These are phyloP conservation scores for Halophytophthora polymorphica DNA, from an alignment of 352 stramenopile species.

Conservation along the genomic window DNA sequence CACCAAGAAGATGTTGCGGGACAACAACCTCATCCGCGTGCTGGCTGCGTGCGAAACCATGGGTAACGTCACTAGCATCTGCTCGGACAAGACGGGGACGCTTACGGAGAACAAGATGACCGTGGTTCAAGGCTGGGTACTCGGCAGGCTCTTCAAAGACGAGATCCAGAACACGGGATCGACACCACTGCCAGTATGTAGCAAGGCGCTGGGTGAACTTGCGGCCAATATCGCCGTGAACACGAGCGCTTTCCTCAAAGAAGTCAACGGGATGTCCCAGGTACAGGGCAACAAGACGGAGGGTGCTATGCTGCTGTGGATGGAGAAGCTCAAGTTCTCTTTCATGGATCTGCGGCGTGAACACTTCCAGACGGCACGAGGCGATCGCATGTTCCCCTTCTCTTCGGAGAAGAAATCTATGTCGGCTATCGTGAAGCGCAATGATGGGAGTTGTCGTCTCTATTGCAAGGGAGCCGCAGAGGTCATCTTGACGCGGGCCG, in stretches of 20 bases:
- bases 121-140: constrained; percentile 89
- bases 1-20: constrained; percentile 97
- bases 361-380: constrained; percentile 46
- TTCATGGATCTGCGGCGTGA: constrained; percentile 60
- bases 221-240: constrained; percentile 65
- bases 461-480: constrained; percentile 80
- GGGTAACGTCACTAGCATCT: constrained; percentile 98
- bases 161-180: constrained; percentile 15
- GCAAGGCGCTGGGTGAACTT: constrained; percentile 39
- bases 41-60: constrained; percentile 98
- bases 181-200: constrained; percentile 31
- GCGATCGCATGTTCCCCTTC: constrained; percentile 72
- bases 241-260: constrained; percentile 71
- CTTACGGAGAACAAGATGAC: constrained; percentile 98
- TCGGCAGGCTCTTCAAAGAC: constrained; percentile 58
- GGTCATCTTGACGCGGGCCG: constrained; percentile 56
- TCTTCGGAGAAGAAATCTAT: constrained; percentile 86
- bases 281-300: constrained; percentile 86
- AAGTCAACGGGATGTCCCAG: constrained; percentile 27
- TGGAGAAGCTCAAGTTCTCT: constrained; percentile 55
- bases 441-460: constrained; percentile 35
- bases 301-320: constrained; percentile 72
- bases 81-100: constrained; percentile 96
- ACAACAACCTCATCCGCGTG: constrained; percentile 98
- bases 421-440: constrained; percentile 51